Evolutionary conservation across 495 filamentous ascomycete species (phyloP).

Genomic region (Penicillium robsamsonii): DNA sequence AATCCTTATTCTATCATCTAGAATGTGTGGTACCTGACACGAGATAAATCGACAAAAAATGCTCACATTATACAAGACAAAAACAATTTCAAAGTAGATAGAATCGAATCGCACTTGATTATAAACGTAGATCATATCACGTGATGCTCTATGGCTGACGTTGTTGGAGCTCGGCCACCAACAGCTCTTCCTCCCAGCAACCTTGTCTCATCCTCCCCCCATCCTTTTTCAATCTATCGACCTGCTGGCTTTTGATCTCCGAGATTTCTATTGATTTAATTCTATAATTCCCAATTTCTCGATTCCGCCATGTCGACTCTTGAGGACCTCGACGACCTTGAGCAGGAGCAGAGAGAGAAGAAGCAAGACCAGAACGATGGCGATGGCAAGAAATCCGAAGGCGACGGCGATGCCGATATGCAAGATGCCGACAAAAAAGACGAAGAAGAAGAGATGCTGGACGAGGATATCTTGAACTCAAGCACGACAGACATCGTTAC

Average conservation of each 20-base stretch:
- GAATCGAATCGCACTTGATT: constrained; percentile 2
- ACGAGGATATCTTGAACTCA: constrained; percentile 84
- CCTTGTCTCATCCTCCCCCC: constrained; percentile 23
- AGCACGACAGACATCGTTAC: constrained; percentile 93
- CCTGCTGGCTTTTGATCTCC: constrained; percentile 6
- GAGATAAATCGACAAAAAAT: neutral
- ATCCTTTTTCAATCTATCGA: constrained; percentile 15
- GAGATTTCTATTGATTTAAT: constrained; percentile 6
- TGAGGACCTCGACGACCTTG: constrained; percentile 78
- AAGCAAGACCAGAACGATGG: constrained; percentile 60
- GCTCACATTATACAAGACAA: neutral
- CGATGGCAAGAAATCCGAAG: constrained; percentile 55
- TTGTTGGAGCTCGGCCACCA: constrained; percentile 43
- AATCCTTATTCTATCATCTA: constrained; percentile 5
- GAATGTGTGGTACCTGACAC: neutral
- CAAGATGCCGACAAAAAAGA: constrained; percentile 73
- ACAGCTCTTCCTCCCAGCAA: constrained; percentile 32
- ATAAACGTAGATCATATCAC: constrained; percentile 25
- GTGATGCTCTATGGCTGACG: constrained; percentile 43
- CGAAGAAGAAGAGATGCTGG: constrained; percentile 74
- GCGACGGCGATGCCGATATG: constrained; percentile 82
- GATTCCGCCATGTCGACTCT: constrained; percentile 69
- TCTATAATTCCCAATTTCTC: constrained; percentile 10
- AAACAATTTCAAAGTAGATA: neutral
- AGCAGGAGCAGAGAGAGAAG: constrained; percentile 76